Conservation (phyloP, 2,329 filamentous ascomycete species). For the Talaromyces sp. region DNA sequence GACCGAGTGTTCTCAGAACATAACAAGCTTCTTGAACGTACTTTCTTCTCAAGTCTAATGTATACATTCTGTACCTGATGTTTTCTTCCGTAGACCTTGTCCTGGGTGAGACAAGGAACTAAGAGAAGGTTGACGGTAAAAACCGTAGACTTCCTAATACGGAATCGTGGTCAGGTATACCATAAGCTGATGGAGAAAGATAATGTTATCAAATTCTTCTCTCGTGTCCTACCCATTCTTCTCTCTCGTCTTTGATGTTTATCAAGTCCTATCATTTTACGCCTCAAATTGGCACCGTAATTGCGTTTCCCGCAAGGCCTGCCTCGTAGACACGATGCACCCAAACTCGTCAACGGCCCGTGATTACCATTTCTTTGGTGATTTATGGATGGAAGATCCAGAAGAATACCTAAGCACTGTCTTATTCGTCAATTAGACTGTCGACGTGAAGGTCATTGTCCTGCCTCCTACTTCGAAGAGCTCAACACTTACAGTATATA, state of each 20-base stretch:
- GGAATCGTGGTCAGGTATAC: not conserved
- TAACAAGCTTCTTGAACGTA: not conserved
- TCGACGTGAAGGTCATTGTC: not conserved
- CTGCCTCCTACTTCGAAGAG: not conserved
- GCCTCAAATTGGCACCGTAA: not conserved
- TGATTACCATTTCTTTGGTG: not conserved
- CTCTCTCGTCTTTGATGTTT: not conserved
- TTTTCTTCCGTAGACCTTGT: not conserved
- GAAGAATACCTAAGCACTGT: not conserved
- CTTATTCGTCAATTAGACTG: not conserved
- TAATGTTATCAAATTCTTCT: not conserved
- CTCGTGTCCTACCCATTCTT: no score
- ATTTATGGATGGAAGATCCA: not conserved
- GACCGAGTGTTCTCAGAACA: no score
- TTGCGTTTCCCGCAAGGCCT: not conserved
- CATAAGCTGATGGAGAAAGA: not conserved
- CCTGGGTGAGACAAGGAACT: not conserved
- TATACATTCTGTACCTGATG: not conserved
- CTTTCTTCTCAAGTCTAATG: not conserved
- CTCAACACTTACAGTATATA: not conserved
- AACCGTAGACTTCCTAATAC: not conserved
- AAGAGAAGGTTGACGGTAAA: not conserved
- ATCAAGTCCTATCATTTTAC: not conserved
- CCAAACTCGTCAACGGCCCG: not conserved
- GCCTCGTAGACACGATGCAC: not conserved